These are phyloP conservation scores for Ophiobolus disseminans DNA, from an alignment of 2,329 filamentous ascomycete genomes.

Conservation along the genomic window DNA sequence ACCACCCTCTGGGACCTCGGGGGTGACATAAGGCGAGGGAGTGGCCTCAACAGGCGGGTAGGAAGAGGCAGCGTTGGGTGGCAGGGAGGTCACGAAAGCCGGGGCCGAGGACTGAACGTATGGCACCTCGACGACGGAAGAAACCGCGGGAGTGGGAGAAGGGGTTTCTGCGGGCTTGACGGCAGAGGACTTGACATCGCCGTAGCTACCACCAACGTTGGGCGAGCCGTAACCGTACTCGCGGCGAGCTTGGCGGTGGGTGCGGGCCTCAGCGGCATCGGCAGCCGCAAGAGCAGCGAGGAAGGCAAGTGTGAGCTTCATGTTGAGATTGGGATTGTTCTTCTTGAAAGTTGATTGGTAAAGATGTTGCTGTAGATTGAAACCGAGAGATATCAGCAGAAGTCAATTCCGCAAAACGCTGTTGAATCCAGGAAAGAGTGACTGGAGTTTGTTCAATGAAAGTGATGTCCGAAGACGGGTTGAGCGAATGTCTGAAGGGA, in stretches of 20 bases:
- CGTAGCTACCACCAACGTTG: conserved; percentile 18
- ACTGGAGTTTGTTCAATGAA: conserved; percentile 45
- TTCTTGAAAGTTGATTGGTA: conserved; percentile 24
- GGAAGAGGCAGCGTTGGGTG: conserved; percentile 11
- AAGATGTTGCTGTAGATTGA: conserved; percentile 24
- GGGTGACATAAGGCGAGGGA: neutral
- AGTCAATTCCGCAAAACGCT: conserved; percentile 38
- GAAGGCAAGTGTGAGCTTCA: conserved; percentile 46
- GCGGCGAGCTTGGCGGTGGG: conserved; percentile 38
- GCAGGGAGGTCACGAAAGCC: conserved; percentile 13
- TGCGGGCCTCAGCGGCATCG: conserved; percentile 40
- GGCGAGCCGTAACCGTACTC: conserved; percentile 23
- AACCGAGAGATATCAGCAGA: conserved; percentile 35
- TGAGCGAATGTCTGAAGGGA: conserved; percentile 46
- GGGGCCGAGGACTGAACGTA: conserved; percentile 14
- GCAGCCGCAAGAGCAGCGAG: conserved; percentile 40
- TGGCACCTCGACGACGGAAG: conserved; percentile 1
- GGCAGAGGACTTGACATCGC: conserved; percentile 13
- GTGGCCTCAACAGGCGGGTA: conserved; percentile 9
- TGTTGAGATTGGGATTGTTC: conserved; percentile 30
- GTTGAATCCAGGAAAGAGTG: conserved; percentile 47
- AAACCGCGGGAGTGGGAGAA: neutral
- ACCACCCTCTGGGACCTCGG: neutral
- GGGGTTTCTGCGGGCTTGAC: conserved; percentile 10
- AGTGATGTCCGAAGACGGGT: conserved; percentile 42